Conservation (phyloP, 306 rosid species). For the Vigna nakashimae region DNA sequence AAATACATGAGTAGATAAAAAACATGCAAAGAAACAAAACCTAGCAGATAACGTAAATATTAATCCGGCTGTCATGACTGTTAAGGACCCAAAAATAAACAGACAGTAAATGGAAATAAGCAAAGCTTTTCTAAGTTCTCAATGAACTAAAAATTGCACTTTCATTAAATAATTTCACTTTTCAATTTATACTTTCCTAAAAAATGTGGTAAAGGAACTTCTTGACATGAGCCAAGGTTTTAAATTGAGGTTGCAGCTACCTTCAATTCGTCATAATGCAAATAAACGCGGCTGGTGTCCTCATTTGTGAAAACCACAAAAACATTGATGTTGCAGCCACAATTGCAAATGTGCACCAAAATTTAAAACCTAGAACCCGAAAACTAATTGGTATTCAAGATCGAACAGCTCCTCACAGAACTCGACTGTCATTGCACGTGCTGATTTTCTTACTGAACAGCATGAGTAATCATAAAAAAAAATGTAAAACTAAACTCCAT, state of each 20-base stretch:
- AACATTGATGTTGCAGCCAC: background rate
- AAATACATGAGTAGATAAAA: slow-evolving; percentile 14
- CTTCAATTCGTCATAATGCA: background rate
- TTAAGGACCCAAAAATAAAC: background rate
- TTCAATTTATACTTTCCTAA: background rate
- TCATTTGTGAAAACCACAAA: background rate
- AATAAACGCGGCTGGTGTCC: background rate
- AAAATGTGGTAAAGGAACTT: background rate
- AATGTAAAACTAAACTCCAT: background rate
- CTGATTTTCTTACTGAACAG: background rate
- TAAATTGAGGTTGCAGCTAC: background rate
- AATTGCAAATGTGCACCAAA: background rate
- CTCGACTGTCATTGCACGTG: background rate
- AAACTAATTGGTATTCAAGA: background rate
- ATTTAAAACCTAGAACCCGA: background rate
- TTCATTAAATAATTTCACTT: background rate
- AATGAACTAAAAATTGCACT: background rate
- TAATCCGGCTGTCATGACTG: background rate
- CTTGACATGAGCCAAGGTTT: background rate
- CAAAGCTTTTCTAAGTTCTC: background rate
- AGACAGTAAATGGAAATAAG: background rate
- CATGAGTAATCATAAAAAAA: background rate
- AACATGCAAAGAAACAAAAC: slow-evolving; percentile 19
- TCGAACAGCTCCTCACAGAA: slow-evolving; percentile 32
- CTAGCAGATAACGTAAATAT: background rate